A percentile compares a stretch with the other conserved stretches of the same genome.
phyloP scores from a whole-genome alignment of 306 rosid species.

The Corylus americana region DNA sequence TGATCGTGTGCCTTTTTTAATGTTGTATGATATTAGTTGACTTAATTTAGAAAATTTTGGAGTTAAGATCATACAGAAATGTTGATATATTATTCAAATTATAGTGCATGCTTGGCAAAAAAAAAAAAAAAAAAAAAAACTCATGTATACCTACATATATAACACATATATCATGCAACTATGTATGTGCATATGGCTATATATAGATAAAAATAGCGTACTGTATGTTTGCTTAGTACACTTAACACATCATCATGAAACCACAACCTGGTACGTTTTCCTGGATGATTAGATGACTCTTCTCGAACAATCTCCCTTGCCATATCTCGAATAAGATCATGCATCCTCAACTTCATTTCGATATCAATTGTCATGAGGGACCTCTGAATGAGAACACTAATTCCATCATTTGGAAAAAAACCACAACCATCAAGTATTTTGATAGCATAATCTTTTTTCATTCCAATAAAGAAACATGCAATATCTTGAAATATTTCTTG shows the following conservation, averaged over 20 bases:
- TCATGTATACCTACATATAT: too few relatives aligned
- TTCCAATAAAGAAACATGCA: constrained; percentile 41
- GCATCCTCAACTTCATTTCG: constrained; percentile 17
- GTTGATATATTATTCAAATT: too few relatives aligned
- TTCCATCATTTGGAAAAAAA: constrained; percentile 26
- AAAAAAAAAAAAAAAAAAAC: too few relatives aligned
- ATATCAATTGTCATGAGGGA: constrained; percentile 25
- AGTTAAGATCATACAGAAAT: too few relatives aligned
- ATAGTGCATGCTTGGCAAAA: too few relatives aligned
- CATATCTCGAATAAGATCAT: constrained; percentile 41
- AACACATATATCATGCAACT: not conserved
- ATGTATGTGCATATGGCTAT: not conserved
- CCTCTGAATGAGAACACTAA: constrained; percentile 24
- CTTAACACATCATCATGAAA: not conserved
- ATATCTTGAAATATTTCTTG: constrained; percentile 47
- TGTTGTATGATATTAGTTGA: too few relatives aligned
- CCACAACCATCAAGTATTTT: constrained; percentile 34
- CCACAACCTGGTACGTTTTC: constrained; percentile 25
- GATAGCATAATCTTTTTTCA: constrained; percentile 4
- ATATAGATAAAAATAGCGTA: too few relatives aligned
- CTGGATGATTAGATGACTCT: constrained; percentile 8
- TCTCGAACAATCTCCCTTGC: constrained; percentile 38
- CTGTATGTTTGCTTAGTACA: too few relatives aligned
- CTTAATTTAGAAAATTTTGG: too few relatives aligned
- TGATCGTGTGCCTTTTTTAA: too few relatives aligned